Evolutionary conservation across 2,329 filamentous ascomycete species (phyloP).

Genomic region (Colletotrichum tamarilloi): DNA sequence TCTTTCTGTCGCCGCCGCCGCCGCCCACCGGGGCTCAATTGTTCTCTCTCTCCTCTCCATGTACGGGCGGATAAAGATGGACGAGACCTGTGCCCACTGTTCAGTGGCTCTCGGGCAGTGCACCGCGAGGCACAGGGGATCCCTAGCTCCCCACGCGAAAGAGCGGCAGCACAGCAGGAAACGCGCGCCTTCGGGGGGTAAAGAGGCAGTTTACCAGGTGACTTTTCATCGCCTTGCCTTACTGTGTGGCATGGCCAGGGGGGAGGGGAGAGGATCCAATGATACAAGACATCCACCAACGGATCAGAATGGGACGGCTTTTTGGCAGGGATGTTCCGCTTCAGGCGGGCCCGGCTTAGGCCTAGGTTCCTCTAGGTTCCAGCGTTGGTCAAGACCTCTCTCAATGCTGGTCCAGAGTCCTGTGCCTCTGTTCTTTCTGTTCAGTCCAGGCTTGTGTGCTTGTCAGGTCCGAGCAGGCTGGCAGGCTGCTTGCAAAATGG

Average conservation of each 20-base stretch:
- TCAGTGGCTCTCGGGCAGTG: constrained; percentile 27
- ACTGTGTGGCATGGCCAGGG: neutral
- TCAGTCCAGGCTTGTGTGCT: neutral
- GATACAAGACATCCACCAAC: neutral
- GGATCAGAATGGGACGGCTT: constrained; percentile 1
- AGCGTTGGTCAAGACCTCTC: neutral
- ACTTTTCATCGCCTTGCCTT: neutral
- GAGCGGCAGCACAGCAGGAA: constrained; percentile 15
- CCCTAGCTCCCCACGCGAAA: constrained; percentile 9
- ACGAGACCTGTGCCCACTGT: neutral
- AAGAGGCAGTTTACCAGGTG: neutral
- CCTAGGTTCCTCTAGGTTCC: neutral
- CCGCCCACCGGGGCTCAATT: neutral
- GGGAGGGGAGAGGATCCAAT: too few species aligned
- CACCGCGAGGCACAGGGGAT: constrained; percentile 26
- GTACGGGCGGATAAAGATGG: neutral
- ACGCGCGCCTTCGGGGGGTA: neutral
- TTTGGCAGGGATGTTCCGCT: constrained; percentile 29
- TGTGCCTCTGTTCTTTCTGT: neutral
- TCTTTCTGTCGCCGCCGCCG: constrained; percentile 2
- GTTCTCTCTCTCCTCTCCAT: neutral
- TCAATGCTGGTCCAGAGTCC: neutral
- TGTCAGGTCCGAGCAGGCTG: neutral
- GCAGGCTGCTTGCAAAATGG: neutral
- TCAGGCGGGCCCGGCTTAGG: constrained; percentile 11